Evolutionary conservation across 148 eudicot species (phyloP).

Genomic region (Bassia scoparia): DNA sequence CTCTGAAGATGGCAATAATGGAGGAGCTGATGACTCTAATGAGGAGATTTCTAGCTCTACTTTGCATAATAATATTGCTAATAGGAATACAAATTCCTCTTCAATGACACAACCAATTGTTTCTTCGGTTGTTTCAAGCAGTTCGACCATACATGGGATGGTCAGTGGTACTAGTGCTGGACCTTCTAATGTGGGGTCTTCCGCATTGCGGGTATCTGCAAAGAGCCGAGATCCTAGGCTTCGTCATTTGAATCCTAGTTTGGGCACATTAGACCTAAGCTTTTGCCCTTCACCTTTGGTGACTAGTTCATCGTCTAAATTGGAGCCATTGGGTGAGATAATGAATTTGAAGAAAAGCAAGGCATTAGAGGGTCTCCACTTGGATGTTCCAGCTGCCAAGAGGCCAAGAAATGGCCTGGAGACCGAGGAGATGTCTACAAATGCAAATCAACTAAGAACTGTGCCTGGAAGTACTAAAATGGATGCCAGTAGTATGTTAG

Average conservation of each 20-base stretch:
- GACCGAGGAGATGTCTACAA: constrained; percentile 7
- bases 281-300: constrained; percentile 28
- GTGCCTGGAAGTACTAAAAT: constrained; percentile 35
- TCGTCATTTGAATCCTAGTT: constrained; percentile 43
- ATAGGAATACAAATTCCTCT: constrained; percentile 24
- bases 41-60: constrained; percentile 69
- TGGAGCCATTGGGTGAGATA: constrained; percentile 36
- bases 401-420: constrained; percentile 52
- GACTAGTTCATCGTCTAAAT: constrained; percentile 31
- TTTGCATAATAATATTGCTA: constrained; percentile 19
- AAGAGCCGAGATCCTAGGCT: constrained; percentile 94
- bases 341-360: constrained; percentile 48
- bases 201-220: constrained; percentile 29
- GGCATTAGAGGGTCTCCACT: constrained; percentile 31
- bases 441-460: constrained; percentile 21
- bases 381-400: constrained; percentile 59
- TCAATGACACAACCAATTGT: constrained; percentile 28
- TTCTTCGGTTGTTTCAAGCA: constrained; percentile 33
- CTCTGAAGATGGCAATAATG: constrained; percentile 64
- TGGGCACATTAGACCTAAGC: constrained; percentile 33
- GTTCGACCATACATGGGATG: constrained; percentile 33
- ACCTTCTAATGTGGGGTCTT: constrained; percentile 29
- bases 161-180: constrained; percentile 31
- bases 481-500: constrained; percentile 37
- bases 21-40: constrained; percentile 45